Base-by-base conservation (phyloP, 495 filamentous ascomycete genomes). In the Platismatia glauca region DNA sequence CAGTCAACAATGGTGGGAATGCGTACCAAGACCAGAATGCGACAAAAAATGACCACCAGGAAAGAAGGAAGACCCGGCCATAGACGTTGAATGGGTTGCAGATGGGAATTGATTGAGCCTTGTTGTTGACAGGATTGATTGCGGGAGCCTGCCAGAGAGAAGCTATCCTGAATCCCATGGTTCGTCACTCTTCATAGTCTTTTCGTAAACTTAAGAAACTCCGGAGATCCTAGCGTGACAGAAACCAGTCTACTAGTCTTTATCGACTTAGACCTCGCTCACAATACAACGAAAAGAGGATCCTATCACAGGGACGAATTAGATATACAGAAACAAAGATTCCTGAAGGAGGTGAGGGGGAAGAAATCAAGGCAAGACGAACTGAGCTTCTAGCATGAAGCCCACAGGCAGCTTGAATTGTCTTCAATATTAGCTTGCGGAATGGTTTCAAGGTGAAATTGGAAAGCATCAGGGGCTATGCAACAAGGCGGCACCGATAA, bases 1-100 rank as follows among this genome's bases (percentile, higher is more conserved):
- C 83, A 20, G 84, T 85, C 70, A 91, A 79, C 74, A 93, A 70
- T 66, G 89, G 89, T 53, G 89, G 88, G 73, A 91, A 91, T 3
- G 89, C 83, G 75, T 82, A 83, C 80, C 92, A 97, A 4, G 89
- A 92, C 74, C 90, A 87, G 77, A 97, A 97, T 24, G 91, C 90
- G 62, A 96, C 83, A 86, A 96, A 89, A 75, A 97, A 97, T 13
- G 91, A 91, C 55, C 89, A 82, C 87, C 91, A 96, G 0, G 91
- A 91, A 73, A 97, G 94, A 79, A 93, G 90, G 71, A 94, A 96
- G 4, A 92, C 89, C 3, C 91, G 81, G 55, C 92, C 91, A 80
- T 97, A 89, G 65, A 82, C 73, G 68, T 94, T 83, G 65, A 90
- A 71, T 12, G 87, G 85, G 69, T 97, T 97, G 39, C 96, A 71